Base-by-base conservation (phyloP, 441 rosid genomes). In the Erodium trifolium region DNA sequence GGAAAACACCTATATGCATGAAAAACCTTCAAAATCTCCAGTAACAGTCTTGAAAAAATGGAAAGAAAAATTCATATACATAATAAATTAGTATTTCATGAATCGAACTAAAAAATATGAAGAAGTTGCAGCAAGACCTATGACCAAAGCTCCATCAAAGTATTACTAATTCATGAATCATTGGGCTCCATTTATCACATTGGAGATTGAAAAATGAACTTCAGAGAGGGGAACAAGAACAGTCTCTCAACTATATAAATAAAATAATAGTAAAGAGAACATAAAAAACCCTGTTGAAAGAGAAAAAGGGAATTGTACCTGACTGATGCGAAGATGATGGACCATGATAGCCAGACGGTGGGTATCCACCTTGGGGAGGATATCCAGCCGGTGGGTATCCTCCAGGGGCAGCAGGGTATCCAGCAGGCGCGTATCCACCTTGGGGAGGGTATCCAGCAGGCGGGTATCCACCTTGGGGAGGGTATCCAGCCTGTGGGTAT, bases 301-400 rank as follows among this genome's bases (percentile, higher is more conserved):
- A 49, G 14, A 13, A 12, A 49, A 49, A 49, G 13, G 57, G 16
- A 34, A 18, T 39, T 18, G 27, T 62, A 75, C 77, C 77, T 34
- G 47, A 16, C 27, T 23, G 27, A 70, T 59, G 65, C 47, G 73
- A 66, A 72, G 63, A 67, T 35, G 65, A n/a, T 43, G 68, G 71
- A 76, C 77, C 78, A 34, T 76, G 78, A 60, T 81, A 74, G 0
- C 74, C 72, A 35, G 73, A 67, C 0, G 74, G 70, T 8, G 78
- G 87, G 60, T 86, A 82, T 13, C 85, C 90, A 12, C 80, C 82
- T 0, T 66, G 75, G 12, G 85, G 83, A 79, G 88, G 87, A 67
- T 81, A 80, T 2, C 72, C 80, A 0, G 69, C 79, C 0, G 79
- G 81, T 2, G 78, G 82, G 27, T 75, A 75, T 29, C 76, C 82